Evolutionary conservation across 306 rosid genomes (phyloP).

Genomic region (Ormosia emarginata): DNA sequence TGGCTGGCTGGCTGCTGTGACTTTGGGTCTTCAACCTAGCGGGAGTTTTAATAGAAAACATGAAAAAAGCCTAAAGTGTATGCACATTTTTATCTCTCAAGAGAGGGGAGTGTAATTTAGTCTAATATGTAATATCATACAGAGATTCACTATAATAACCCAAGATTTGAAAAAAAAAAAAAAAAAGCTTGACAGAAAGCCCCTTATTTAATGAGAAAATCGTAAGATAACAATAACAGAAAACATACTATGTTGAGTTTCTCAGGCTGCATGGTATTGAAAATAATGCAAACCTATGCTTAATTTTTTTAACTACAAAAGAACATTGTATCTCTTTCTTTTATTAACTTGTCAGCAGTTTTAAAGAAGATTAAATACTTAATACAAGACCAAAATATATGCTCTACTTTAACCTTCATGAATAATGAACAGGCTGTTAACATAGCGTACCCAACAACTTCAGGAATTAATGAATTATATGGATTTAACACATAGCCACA

Average conservation of each 20-base stretch:
- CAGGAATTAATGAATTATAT: background rate
- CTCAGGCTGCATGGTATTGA: background rate
- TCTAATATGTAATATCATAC: background rate
- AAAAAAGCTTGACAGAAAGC: background rate
- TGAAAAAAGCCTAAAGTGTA: too few relatives aligned
- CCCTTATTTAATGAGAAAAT: background rate
- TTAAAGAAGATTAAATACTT: slow-evolving; percentile 10
- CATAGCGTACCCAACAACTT: background rate
- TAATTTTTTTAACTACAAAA: background rate
- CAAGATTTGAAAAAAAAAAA: background rate
- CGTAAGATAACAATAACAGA: background rate
- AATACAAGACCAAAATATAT: slow-evolving; percentile 1
- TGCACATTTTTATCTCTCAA: too few relatives aligned
- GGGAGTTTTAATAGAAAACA: too few relatives aligned
- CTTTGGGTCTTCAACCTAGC: too few relatives aligned
- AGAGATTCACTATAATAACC: background rate
- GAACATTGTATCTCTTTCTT: background rate
- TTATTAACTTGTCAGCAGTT: background rate
- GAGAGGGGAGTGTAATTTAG: too few relatives aligned
- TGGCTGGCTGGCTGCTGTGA: too few relatives aligned
- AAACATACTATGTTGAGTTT: slow-evolving; percentile 9
- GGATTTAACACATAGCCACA: background rate
- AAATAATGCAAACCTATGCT: background rate
- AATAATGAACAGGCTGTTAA: background rate
- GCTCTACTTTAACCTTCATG: background rate